Percentiles rank a stretch among this genome's conserved stretches.
phyloP scores from a whole-genome alignment of 1,284 basidiomycete species.

The Trametes versicolor region DNA sequence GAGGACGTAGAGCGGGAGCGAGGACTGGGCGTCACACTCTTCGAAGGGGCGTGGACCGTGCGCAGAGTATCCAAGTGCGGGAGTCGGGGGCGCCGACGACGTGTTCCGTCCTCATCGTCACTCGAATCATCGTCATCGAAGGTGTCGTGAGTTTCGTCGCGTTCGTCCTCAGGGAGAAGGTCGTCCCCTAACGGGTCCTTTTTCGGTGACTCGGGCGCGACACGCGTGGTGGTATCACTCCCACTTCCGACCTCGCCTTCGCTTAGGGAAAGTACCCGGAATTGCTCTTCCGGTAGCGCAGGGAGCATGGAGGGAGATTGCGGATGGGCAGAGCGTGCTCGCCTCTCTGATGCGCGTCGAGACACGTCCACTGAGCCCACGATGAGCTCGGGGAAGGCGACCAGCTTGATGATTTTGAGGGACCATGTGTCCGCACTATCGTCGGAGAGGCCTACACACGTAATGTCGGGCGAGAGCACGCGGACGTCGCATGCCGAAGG shows the following conservation, averaged over 20 bases:
- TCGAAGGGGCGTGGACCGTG: constrained; percentile 13
- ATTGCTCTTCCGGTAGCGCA: constrained; percentile 23
- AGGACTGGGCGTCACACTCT: constrained; percentile 6
- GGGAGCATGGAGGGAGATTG: constrained; percentile 16
- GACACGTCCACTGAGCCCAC: constrained; percentile 35
- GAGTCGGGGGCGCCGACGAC: constrained; percentile 23
- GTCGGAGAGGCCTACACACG: constrained; percentile 56
- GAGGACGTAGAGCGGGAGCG: constrained; percentile 32
- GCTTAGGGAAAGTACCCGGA: constrained; percentile 25
- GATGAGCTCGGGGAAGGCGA: constrained; percentile 78
- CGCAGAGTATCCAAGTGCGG: constrained; percentile 30
- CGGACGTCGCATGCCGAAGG: constrained; percentile 44
- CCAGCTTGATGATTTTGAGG: constrained; percentile 76
- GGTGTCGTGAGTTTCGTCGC: constrained; percentile 22
- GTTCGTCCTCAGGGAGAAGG: constrained; percentile 18
- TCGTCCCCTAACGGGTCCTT: constrained; percentile 31
- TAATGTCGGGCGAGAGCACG: constrained; percentile 46
- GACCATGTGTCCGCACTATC: constrained; percentile 74
- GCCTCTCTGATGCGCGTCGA: constrained; percentile 11
- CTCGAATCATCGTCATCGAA: constrained; percentile 25
- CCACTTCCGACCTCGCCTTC: constrained; percentile 39
- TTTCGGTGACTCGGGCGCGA: constrained; percentile 41
- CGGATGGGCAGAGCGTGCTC: constrained; percentile 9
- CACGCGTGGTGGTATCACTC: constrained; percentile 42
- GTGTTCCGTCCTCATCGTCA: constrained; percentile 31